Percentiles rank a stretch among this genome's conserved stretches.
Conservation (phyloP, 73 alveolate species). For the Paramecium primaurelia region DNA sequence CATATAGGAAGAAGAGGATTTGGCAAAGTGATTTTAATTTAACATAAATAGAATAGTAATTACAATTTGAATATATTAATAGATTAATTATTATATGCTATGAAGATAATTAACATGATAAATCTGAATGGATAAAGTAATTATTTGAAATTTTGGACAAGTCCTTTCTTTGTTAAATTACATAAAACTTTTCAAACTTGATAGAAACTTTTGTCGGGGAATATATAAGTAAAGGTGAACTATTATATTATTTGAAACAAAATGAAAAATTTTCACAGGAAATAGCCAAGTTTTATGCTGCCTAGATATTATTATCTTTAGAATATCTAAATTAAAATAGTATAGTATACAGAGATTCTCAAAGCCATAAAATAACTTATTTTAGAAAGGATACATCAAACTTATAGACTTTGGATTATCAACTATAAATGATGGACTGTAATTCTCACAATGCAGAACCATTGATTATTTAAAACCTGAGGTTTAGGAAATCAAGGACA, state of each 20-base stretch:
- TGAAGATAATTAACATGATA: neutral
- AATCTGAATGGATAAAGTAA: constrained; percentile 60
- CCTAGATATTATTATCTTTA: constrained; percentile 75
- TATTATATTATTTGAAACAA: constrained; percentile 73
- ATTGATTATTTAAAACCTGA: constrained; percentile 84
- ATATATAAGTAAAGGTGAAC: constrained; percentile 89
- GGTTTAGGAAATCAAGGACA: constrained; percentile 69
- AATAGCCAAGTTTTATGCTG: constrained; percentile 77
- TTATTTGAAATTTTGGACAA: constrained; percentile 85
- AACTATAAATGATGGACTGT: constrained; percentile 63
- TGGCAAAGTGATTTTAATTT: constrained; percentile 84
- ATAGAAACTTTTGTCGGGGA: constrained; percentile 87
- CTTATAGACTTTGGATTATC: constrained; percentile 85
- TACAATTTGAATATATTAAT: neutral
- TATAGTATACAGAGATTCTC: constrained; percentile 82
- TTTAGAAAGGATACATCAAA: constrained; percentile 78
- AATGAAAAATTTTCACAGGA: constrained; percentile 71
- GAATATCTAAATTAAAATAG: constrained; percentile 78
- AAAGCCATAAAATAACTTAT: constrained; percentile 88
- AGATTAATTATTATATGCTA: neutral
- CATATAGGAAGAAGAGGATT: constrained; percentile 83
- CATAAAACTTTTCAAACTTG: constrained; percentile 92
- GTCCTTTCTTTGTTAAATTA: constrained; percentile 93
- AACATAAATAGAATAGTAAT: constrained; percentile 53
- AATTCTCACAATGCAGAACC: constrained; percentile 22